Base-by-base conservation (phyloP, 78 protist genomes). In the Dictyostelium brefeldianum region DNA sequence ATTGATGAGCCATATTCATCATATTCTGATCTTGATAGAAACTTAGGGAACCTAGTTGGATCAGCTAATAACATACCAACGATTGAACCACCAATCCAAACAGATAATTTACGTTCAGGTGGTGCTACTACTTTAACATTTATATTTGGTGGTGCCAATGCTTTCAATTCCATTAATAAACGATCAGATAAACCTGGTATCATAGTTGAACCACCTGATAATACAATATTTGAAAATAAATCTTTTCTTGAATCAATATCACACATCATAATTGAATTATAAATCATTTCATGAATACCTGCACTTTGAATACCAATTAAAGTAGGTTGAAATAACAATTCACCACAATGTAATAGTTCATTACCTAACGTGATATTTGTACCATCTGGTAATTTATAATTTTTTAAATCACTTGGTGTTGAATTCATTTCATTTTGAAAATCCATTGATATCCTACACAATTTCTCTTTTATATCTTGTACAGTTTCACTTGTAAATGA, bases 71-170 rank as follows among this genome's bases (percentile, higher is more conserved):
- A n/a, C n/a, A n/a, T n/a, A n/a, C 97, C 94, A 3, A 98, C 47
- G 69, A 98, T 96, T 51, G 98, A 95, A 22, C 97, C 91, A 10
- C 98, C 98, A 56, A 96, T 75, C 98, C 98, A 97, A 31, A 82
- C 90, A 10, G 97, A 93, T 22, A 22, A 6, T 59, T 59, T 59
- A 59, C 69, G 69, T 10, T 59, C 69, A 22, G n/a, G n/a, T 59
- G 95, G 96, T 18, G 98, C 97, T 54, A 89, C 25, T 64, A 96
- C 73, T 59, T 94, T 95, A n/a, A 73, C 7, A 43, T 46, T 73
- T 15, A 36, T 73, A 15, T 3, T 43, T 0, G 56, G 46, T 0
- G 56, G 46, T 6, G 46, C 50, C 0, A 73, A 3, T 73, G 15
- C 6, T 36, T n/a, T 14, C 7, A 73, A 43, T 73, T 73, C 80